Evolutionary conservation across 805 yeast genomes (phyloP).

Genomic region (Yueomyces sp.): DNA sequence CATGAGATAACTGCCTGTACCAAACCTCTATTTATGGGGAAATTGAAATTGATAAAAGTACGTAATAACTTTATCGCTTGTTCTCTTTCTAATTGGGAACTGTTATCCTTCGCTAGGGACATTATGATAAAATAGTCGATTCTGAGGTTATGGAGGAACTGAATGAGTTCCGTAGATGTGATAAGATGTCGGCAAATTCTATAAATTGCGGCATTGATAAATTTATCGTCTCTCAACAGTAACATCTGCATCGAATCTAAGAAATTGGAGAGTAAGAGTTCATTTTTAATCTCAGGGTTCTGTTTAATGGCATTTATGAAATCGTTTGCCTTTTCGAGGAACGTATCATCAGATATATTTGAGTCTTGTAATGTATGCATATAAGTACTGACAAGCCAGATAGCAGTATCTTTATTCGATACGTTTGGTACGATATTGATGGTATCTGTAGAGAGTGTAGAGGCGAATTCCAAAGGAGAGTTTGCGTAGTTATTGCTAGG

Average conservation of each 20-base stretch:
- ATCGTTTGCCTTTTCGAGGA: conserved; percentile 48
- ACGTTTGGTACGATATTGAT: neutral
- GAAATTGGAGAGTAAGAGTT: conserved; percentile 31
- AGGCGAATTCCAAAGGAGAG: neutral
- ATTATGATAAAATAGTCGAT: conserved; percentile 51
- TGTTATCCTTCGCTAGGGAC: conserved; percentile 46
- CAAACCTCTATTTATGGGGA: conserved; percentile 55
- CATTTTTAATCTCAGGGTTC: conserved; percentile 29
- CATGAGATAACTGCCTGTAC: conserved; percentile 55
- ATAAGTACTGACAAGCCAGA: conserved; percentile 25
- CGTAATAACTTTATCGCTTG: conserved; percentile 68
- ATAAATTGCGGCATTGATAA: conserved; percentile 64
- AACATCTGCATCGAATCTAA: conserved; percentile 50
- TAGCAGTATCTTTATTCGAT: conserved; percentile 17
- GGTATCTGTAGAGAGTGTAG: neutral
- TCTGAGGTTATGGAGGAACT: conserved; percentile 38
- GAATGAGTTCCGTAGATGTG: conserved; percentile 39
- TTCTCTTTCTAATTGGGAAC: conserved; percentile 49
- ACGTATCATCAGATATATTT: conserved; percentile 11
- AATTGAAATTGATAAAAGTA: conserved; percentile 36
- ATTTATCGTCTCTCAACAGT: conserved; percentile 41
- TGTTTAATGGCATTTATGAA: conserved; percentile 42
- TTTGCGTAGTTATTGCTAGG: neutral
- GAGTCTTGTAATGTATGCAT: conserved; percentile 23
- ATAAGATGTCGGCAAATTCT: conserved; percentile 57